phyloP scores from a whole-genome alignment of 441 rosid genomes.

The Capsella rubella region DNA sequence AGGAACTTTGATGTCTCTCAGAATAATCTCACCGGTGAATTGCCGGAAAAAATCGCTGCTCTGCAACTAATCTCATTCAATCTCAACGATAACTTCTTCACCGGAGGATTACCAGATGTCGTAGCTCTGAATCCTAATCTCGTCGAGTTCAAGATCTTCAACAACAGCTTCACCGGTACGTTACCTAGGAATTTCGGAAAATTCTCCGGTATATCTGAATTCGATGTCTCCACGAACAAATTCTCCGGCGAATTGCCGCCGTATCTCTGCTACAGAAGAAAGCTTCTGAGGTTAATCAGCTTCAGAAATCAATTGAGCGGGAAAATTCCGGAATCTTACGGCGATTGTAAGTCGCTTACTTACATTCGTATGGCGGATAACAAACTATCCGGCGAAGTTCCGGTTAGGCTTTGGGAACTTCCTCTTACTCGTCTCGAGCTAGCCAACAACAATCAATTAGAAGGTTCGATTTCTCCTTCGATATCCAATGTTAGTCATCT shows the following conservation, averaged over 20 bases:
- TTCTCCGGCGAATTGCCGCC: conserved; percentile 64
- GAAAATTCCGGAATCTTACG: conserved; percentile 55
- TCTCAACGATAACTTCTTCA: conserved; percentile 65
- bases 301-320: conserved; percentile 65
- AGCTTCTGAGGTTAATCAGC: conserved; percentile 47
- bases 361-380: conserved; percentile 59
- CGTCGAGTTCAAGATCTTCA: conserved; percentile 58
- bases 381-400: conserved; percentile 57
- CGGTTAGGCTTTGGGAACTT: conserved; percentile 67
- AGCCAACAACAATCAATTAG: conserved; percentile 55
- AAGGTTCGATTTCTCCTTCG: conserved; percentile 56
- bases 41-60: conserved; percentile 57
- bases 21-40: conserved; percentile 59
- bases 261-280: conserved; percentile 54
- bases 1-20: conserved; percentile 59
- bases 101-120: conserved; percentile 57
- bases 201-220: conserved; percentile 49
- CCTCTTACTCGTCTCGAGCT: conserved; percentile 53
- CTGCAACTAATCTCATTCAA: conserved; percentile 49
- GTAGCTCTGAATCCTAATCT: conserved; percentile 59
- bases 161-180: conserved; percentile 71
- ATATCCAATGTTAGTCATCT: conserved; percentile 48
- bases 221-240: conserved; percentile 67
- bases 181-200: conserved; percentile 63
- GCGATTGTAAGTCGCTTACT: conserved; percentile 53